Evolutionary conservation across 495 filamentous ascomycete species (phyloP).

Genomic region (Astrothelium subdiscretum): DNA sequence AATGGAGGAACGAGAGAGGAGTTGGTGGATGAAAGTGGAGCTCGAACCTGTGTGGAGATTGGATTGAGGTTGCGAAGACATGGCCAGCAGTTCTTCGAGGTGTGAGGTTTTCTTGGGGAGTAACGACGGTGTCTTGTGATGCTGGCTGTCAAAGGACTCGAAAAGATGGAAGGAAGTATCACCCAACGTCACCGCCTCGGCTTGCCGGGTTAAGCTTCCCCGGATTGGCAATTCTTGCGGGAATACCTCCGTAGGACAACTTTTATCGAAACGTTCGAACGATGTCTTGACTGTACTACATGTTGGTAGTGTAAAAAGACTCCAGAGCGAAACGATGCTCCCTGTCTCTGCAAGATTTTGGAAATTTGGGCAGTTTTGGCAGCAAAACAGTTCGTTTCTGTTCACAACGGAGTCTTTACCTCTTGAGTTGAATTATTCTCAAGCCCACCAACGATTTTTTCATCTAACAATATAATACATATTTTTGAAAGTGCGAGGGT

Average conservation of each 20-base stretch:
- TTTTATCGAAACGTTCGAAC: too few species aligned
- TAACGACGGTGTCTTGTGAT: not conserved
- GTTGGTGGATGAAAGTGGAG: not conserved
- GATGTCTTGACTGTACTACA: too few species aligned
- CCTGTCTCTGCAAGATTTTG: not conserved
- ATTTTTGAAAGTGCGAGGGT: not conserved
- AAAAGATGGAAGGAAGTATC: not conserved
- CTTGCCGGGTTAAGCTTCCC: not conserved
- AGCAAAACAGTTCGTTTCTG: not conserved
- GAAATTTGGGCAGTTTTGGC: not conserved
- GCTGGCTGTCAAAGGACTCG: too few species aligned
- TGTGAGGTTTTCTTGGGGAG: not conserved
- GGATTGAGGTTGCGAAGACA: not conserved
- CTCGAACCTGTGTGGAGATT: not conserved
- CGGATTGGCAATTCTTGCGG: not conserved
- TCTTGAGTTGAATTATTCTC: not conserved
- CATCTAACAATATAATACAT: not conserved
- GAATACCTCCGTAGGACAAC: not conserved
- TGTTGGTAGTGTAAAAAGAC: too few species aligned
- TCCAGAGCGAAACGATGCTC: too few species aligned
- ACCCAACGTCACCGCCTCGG: not conserved
- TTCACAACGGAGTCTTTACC: too few species aligned
- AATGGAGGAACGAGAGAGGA: not conserved
- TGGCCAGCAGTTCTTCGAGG: not conserved
- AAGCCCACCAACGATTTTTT: too few species aligned